Evolutionary conservation across 805 yeast species (phyloP), one percentile per base, ranked within the genome.

Genomic region (Saturnispora quitensis): DNA sequence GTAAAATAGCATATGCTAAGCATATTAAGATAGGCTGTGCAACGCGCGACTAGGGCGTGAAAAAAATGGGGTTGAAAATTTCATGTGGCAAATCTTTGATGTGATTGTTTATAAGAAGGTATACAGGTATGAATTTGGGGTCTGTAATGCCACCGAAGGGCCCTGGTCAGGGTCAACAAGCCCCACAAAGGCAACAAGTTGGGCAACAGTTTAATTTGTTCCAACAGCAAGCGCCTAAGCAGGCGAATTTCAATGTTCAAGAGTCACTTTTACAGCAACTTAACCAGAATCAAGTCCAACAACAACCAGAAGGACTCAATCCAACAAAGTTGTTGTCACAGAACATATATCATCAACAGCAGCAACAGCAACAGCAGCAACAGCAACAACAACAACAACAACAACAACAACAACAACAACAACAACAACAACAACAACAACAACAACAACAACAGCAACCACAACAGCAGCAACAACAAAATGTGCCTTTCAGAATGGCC

Each of bases 301-400:
- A 58, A 27, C 45, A 47, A 34, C 47, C 43, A 25, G 66, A 62
- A 35, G 68, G 65, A 18, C 45, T 68, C 51, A 64, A 63, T 52
- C 67, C 71, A 12, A 64, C 73, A 1, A 67, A 69, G 34, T 55
- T 72, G 44, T 50, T 72, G 47, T 69, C 75, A 4, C 75, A 71
- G 54, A 62, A 72, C 5, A 55, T 70, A 40, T 73, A 69, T 51
- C 76, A 57, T 15, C 28, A 25, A 25, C 28, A 25, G 10, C 28
- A 25, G 2, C 28, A 25, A 5, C 28, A 25, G 10, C 28, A 31
- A 3, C 34, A 31, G n/a, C 34, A 31, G 6, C 33, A 28, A 5
- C 33, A 28, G 1, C 33, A 28, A 12, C 33, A 4, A 6, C 33
- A 28, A 1, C 33, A 28, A 2, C 40, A 36, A 2, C 40, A 36